These are phyloP conservation scores for Lasiodiplodia hormozganensis DNA, from an alignment of 2,329 filamentous ascomycete genomes.

Conservation along the genomic window DNA sequence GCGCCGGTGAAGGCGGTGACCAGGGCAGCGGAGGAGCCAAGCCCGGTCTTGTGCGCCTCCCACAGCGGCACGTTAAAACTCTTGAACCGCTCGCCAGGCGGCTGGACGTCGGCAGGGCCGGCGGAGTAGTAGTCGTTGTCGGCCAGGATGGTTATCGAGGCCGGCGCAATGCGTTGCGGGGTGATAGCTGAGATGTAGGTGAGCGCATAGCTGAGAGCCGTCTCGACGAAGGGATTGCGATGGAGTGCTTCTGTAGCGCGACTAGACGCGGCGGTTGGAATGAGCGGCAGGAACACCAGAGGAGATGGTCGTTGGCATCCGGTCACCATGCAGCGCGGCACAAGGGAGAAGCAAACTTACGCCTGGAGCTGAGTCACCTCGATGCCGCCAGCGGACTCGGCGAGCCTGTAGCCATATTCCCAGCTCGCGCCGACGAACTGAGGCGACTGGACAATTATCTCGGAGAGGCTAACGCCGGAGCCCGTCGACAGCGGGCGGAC, in stretches of 20 bases:
- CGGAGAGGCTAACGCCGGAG: slow-evolving; percentile 66
- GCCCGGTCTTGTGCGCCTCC: slow-evolving; percentile 90
- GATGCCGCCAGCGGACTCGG: slow-evolving; percentile 77
- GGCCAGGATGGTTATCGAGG: slow-evolving; percentile 85
- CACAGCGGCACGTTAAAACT: slow-evolving; percentile 78
- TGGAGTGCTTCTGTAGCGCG: slow-evolving; percentile 50
- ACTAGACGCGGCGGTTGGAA: slow-evolving; percentile 27
- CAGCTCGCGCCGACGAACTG: slow-evolving; percentile 89
- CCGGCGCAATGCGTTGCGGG: slow-evolving; percentile 63
- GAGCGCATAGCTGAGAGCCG: slow-evolving; percentile 83
- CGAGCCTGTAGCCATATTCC: slow-evolving; percentile 81
- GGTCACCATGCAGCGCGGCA: not conserved
- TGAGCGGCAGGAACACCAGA: slow-evolving; percentile 28
- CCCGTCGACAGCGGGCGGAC: slow-evolving; percentile 64
- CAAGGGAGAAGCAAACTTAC: slow-evolving; percentile 62
- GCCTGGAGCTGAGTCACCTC: slow-evolving; percentile 78
- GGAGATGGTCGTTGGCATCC: slow-evolving; percentile 18
- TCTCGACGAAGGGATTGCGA: slow-evolving; percentile 89
- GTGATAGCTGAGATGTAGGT: slow-evolving; percentile 72
- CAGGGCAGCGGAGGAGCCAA: slow-evolving; percentile 92
- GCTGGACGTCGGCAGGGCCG: slow-evolving; percentile 40
- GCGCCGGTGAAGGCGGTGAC: slow-evolving; percentile 86
- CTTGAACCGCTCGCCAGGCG: slow-evolving; percentile 65
- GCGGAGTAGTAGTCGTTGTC: slow-evolving; percentile 95
- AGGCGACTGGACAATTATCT: slow-evolving; percentile 87